These are phyloP conservation scores for Ustilago hordei DNA, from an alignment of 1,284 basidiomycete species.

Conservation along the genomic window DNA sequence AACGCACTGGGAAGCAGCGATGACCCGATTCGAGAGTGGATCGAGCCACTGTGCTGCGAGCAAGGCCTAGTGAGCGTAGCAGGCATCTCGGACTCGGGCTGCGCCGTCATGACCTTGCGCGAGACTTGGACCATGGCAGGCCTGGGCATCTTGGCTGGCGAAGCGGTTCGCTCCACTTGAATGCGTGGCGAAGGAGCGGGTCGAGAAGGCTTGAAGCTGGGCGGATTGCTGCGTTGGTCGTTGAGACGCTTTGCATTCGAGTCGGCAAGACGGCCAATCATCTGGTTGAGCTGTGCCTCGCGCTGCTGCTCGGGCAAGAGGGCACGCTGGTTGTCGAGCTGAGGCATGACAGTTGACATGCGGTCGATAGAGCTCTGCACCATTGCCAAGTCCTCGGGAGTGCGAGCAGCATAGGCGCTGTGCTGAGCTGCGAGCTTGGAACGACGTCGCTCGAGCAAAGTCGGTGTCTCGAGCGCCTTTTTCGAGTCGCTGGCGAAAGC, in stretches of 20 bases:
- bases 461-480: slow-evolving; percentile 26
- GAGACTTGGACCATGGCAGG: not conserved
- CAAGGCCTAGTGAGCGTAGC: slow-evolving; percentile 23
- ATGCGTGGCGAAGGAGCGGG: slow-evolving; percentile 22
- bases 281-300: slow-evolving; percentile 31
- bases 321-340: slow-evolving; percentile 51
- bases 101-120: not conserved
- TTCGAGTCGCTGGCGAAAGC: slow-evolving; percentile 15
- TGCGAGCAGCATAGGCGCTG: slow-evolving; percentile 49
- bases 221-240: slow-evolving; percentile 48
- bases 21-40: slow-evolving; percentile 16
- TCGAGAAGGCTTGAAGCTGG: slow-evolving; percentile 25
- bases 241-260: slow-evolving; percentile 42
- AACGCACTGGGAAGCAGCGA: slow-evolving; percentile 23
- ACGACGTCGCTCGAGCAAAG: slow-evolving; percentile 45
- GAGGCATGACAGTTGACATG: slow-evolving; percentile 53
- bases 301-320: slow-evolving; percentile 43
- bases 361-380: slow-evolving; percentile 55
- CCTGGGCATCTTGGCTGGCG: slow-evolving; percentile 5
- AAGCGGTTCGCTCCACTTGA: not conserved
- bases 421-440: slow-evolving; percentile 49
- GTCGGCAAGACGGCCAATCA: slow-evolving; percentile 33
- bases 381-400: slow-evolving; percentile 53
- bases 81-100: slow-evolving; percentile 16
- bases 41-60: slow-evolving; percentile 20